Evolutionary conservation across 140 eudicot species (phyloP).

Genomic region (Anethum foeniculum): DNA sequence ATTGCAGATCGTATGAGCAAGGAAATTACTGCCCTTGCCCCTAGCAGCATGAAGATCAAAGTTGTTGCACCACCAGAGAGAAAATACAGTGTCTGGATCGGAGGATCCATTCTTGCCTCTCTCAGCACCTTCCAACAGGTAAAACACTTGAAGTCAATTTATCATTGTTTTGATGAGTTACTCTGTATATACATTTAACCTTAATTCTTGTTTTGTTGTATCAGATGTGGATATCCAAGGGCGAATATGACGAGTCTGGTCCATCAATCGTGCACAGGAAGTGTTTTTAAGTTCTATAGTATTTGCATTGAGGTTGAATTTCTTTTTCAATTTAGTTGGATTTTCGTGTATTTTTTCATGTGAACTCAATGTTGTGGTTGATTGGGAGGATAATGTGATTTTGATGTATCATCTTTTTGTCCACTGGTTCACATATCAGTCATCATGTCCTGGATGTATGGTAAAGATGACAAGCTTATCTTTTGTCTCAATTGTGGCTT

Average conservation of each 20-base stretch:
- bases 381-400: background rate
- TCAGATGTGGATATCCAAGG: conserved; percentile 25
- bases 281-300: conserved; percentile 15
- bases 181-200: background rate
- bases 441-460: background rate
- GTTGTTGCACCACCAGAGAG: conserved; percentile 22
- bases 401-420: conserved; percentile 6
- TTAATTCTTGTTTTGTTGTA: background rate
- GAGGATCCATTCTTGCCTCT: conserved; percentile 21
- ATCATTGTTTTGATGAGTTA: background rate
- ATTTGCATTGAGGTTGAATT: conserved; percentile 15
- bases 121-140: conserved; percentile 24
- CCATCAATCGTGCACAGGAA: conserved; percentile 23
- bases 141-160: background rate
- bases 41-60: conserved; percentile 24
- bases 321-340: background rate
- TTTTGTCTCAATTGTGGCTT: background rate
- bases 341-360: conserved; percentile 15
- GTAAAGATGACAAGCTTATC: background rate
- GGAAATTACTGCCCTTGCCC: conserved; percentile 24
- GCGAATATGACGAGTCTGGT: conserved; percentile 16
- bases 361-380: conserved; percentile 11
- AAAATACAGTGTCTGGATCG: conserved; percentile 21
- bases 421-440: conserved; percentile 8
- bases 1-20: conserved; percentile 22